Evolutionary conservation across 305 asterid species (phyloP).

Genomic region (Withania somnifera): DNA sequence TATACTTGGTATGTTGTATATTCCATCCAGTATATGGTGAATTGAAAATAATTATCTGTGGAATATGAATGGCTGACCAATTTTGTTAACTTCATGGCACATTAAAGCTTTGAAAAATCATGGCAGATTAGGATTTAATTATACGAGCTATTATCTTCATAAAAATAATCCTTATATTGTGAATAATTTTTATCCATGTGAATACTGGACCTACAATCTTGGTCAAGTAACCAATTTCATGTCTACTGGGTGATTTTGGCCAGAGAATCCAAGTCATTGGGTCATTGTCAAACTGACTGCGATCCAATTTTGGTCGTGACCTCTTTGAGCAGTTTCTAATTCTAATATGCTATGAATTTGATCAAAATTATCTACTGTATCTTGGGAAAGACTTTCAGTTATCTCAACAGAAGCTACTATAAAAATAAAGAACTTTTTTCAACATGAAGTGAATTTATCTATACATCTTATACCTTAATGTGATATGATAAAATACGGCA

Average conservation of each 20-base stretch:
- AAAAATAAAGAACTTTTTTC: neutral
- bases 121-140: neutral
- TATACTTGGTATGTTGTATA: neutral
- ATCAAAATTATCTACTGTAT: neutral
- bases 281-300: neutral
- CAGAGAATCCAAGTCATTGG: neutral
- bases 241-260: neutral
- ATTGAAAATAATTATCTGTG: neutral
- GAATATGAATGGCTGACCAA: neutral
- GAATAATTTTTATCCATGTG: neutral
- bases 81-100: neutral
- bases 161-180: neutral
- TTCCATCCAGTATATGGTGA: neutral
- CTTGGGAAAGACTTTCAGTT: neutral
- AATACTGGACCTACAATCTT: neutral
- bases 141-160: neutral
- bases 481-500: neutral
- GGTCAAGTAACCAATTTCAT: neutral
- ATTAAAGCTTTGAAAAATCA: neutral
- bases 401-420: neutral
- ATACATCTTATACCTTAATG: neutral
- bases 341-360: neutral
- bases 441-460: neutral
- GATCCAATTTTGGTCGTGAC: neutral
- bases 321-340: neutral